Base-by-base conservation (phyloP, 805 yeast genomes). In the Spathaspora girioi region DNA sequence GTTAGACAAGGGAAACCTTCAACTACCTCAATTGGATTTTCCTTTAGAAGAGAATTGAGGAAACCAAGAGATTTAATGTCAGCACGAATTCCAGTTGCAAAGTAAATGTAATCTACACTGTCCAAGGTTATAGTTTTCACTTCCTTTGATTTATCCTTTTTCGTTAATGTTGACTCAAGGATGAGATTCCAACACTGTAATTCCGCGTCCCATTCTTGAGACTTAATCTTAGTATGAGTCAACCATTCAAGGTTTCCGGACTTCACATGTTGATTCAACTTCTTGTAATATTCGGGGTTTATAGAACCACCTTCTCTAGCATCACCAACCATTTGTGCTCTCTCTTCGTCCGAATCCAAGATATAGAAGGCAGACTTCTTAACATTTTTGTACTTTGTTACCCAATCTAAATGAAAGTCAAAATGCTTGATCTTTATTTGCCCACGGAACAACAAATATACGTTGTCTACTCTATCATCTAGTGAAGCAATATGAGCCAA, bases 341-440 rank as follows among this genome's bases (percentile, higher is more conserved):
- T 56, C 49, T 75, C 79, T 43, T 70, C 67, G 49, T 76, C 79
- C 0, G 75, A 66, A 44, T 75, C 78, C 49, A 62, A 61, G 56
- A 73, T 69, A 63, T 75, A 76, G 45, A 71, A 72, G 1, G 76
- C 69, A 1, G 77, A 69, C 52, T 74, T 75, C 59, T 73, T 70
- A 23, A 70, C 73, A 51, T 75, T 76, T 52, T 71, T 70, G 58
- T 74, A 76, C 54, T 76, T 76, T n/a, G 79, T 73, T 15, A 76
- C 79, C 80, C 80, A 76, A 50, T 76, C 79, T 45, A 76, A 60
- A 53, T 74, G 78, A 54, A 76, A 75, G 51, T 76, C 80, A 60
- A 76, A 76, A 53, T 76, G 79, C 57, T 76, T 75, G 46, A 75
- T 66, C 50, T 73, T 75, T 32, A 74, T 51, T 3, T 64, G 60